These are phyloP conservation scores for Knoxdaviesia capensis DNA, from an alignment of 2,329 filamentous ascomycete genomes.

Conservation along the genomic window DNA sequence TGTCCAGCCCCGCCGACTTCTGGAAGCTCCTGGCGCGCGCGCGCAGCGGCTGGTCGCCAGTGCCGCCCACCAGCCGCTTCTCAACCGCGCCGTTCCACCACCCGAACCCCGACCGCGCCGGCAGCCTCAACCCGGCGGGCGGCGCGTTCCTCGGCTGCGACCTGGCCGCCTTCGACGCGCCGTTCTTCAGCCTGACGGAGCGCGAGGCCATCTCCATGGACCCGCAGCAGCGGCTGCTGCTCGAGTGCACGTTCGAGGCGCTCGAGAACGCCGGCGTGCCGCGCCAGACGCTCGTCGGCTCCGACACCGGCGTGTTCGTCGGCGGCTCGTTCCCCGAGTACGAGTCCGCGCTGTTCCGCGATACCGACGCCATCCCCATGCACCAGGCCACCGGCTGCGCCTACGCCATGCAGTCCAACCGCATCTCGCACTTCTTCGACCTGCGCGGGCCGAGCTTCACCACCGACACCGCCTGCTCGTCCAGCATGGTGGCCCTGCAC, in stretches of 20 bases:
- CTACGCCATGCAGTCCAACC: slow-evolving; percentile 30
- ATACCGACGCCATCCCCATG: slow-evolving; percentile 26
- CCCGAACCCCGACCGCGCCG: slow-evolving; percentile 6
- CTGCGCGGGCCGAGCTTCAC: slow-evolving; percentile 31
- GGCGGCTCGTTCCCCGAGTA: slow-evolving; percentile 22
- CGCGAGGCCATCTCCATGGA: slow-evolving; percentile 20
- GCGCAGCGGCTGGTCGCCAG: slow-evolving; percentile 18
- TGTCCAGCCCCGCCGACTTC: slow-evolving; percentile 20
- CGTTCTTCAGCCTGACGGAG: slow-evolving; percentile 20
- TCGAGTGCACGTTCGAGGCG: slow-evolving; percentile 33
- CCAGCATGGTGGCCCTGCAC: slow-evolving; percentile 27
- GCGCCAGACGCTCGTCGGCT: slow-evolving; percentile 9
- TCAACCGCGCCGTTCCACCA: slow-evolving; percentile 19
- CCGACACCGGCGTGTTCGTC: slow-evolving; percentile 11
- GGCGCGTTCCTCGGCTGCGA: slow-evolving; percentile 11
- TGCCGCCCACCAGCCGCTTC: slow-evolving; percentile 24
- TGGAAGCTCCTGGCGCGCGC: slow-evolving; percentile 22
- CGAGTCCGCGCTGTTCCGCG: slow-evolving; percentile 21
- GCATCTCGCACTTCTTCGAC: slow-evolving; percentile 34
- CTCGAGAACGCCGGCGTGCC: slow-evolving; percentile 22
- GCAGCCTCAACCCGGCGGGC: slow-evolving; percentile 4
- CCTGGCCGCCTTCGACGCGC: slow-evolving; percentile 9
- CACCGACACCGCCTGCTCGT: slow-evolving; percentile 31
- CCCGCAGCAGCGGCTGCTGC: slow-evolving; percentile 29
- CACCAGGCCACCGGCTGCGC: slow-evolving; percentile 29